Evolutionary conservation across 805 yeast species (phyloP).

Genomic region (Zygotorulaspora danielsina): DNA sequence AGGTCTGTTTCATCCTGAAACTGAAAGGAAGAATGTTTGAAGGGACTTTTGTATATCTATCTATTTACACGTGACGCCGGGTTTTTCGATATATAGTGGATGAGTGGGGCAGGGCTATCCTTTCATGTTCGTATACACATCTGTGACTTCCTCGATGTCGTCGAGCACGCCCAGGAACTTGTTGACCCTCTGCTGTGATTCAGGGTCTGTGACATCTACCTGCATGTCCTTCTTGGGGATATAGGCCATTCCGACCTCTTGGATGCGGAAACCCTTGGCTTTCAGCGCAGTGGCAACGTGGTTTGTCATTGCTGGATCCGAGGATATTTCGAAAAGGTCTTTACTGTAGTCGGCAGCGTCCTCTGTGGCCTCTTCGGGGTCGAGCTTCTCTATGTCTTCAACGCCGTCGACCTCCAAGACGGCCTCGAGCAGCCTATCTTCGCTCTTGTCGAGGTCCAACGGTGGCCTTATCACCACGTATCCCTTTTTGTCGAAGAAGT

Average conservation of each 20-base stretch:
- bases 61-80: too few relatives aligned
- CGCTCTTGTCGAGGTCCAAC: conserved; percentile 31
- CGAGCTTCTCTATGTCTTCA: conserved; percentile 64
- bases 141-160: conserved; percentile 79
- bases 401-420: conserved; percentile 70
- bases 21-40: too few relatives aligned
- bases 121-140: conserved; percentile 59
- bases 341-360: conserved; percentile 20
- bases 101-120: conserved; percentile 1
- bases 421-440: conserved; percentile 67
- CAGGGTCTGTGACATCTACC: conserved; percentile 52
- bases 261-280: conserved; percentile 47
- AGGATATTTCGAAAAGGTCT: conserved; percentile 43
- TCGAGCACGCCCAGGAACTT: conserved; percentile 62
- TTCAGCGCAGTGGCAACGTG: conserved; percentile 56
- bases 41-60: too few relatives aligned
- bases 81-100: too few relatives aligned
- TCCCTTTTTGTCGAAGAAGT: conserved; percentile 76
- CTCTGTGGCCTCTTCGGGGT: conserved; percentile 21
- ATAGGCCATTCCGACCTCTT: conserved; percentile 68
- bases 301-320: conserved; percentile 63
- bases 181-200: conserved; percentile 46
- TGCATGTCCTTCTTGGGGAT: conserved; percentile 58
- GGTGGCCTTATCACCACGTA: conserved; percentile 50
- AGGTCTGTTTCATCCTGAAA: too few relatives aligned